Base-by-base conservation (phyloP, 2,329 filamentous ascomycete genomes). In the Diaporthe vaccinii region DNA sequence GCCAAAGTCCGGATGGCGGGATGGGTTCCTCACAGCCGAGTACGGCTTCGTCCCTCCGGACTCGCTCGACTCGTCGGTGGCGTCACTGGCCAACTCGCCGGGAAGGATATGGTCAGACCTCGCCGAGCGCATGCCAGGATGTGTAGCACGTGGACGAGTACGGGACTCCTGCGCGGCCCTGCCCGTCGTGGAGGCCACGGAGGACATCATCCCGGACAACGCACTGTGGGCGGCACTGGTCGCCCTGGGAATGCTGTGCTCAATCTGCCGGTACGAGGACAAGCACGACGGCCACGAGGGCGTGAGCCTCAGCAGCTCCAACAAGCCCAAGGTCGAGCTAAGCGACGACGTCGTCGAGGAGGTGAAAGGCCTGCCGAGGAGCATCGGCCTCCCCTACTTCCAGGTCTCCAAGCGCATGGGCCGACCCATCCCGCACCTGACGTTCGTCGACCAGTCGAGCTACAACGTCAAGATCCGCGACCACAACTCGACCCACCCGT, bases 51-150 rank as follows among this genome's bases (percentile, higher is more conserved):
- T 86, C 28, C 87, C 88, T 0, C 84, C 85, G 1, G 87, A 90
- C 76, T 86, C 87, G 17, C 86, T 88, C 76, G 88, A 87, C 74
- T 82, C 88, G 0, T 84, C 85, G 1, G 72, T 73, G 12, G 86
- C 84, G 5, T 87, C 86, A 7, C 82, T 86, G 22, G 86, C 84
- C 41, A 85, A 83, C 76, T 88, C 87, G 0, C 87, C 87, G 0
- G 88, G 88, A 0, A 82, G 88, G n/a, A 84, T 89, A 22, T 90
- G 89, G 88, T 87, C 86, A 4, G 88, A 89, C 76, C 82, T 90
- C 0, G 88, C 86, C 74, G 87, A 89, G 78, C 82, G 88, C 3
- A 89, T 90, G 85, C 88, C 88, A 0, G 88, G 88, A 0, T 88
- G 87, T 61, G 84, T 88, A 2, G 84, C 87, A 1, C 81, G 88